Evolutionary conservation across 2,329 filamentous ascomycete species (phyloP).

Genomic region (Penicillium capsulatum): DNA sequence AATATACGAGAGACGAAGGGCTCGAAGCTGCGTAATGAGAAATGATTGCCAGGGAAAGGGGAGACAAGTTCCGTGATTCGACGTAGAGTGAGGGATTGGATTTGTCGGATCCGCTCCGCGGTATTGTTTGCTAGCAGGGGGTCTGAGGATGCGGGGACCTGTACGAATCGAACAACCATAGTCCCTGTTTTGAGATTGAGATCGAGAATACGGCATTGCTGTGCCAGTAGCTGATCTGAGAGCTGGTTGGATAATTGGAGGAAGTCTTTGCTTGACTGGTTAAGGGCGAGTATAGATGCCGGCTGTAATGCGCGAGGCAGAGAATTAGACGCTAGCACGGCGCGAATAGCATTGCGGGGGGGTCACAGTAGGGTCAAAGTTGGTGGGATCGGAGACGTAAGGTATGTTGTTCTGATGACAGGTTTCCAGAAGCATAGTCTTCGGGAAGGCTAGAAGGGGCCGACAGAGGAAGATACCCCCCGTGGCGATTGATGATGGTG

Average conservation of each 20-base stretch:
- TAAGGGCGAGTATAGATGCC: constrained; percentile 59
- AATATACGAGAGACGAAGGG: constrained; percentile 43
- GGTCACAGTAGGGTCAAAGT: constrained; percentile 71
- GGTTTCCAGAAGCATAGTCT: constrained; percentile 61
- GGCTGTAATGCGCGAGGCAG: constrained; percentile 69
- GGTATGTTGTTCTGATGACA: constrained; percentile 63
- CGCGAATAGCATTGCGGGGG: constrained; percentile 74
- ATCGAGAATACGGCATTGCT: constrained; percentile 27
- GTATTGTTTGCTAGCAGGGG: constrained; percentile 10
- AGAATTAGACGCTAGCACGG: constrained; percentile 54
- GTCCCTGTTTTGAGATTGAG: constrained; percentile 35
- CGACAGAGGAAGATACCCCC: constrained; percentile 38
- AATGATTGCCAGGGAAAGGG: constrained; percentile 40
- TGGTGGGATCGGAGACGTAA: constrained; percentile 86
- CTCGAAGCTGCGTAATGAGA: constrained; percentile 44
- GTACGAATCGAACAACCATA: constrained; percentile 30
- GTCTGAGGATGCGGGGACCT: constrained; percentile 9
- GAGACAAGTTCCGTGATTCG: constrained; percentile 49
- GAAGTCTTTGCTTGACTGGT: constrained; percentile 49
- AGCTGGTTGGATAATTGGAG: constrained; percentile 47
- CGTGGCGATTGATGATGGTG: constrained; percentile 22
- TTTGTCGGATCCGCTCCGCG: constrained; percentile 14
- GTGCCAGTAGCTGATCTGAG: constrained; percentile 52
- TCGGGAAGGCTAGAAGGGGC: constrained; percentile 51
- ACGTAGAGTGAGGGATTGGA: constrained; percentile 46